Base-by-base conservation (phyloP, 2,329 filamentous ascomycete species). In the Cordyceps fumosorosea region DNA sequence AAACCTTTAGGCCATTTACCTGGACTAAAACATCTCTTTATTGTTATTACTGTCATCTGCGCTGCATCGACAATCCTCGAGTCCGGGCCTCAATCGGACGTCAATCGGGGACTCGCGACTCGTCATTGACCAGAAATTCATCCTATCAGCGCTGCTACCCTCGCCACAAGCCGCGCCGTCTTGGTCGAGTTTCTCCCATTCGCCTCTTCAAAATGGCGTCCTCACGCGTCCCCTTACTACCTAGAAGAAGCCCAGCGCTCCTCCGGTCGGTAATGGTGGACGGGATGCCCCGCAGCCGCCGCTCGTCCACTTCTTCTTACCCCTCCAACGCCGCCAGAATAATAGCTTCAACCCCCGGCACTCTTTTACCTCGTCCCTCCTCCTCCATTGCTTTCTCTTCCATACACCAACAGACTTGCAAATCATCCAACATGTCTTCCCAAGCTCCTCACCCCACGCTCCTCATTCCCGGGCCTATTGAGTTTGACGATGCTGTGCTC, bases 401-500 rank as follows among this genome's bases (percentile, higher is more conserved):
- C 42, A 57, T 59, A 63, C 65, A 65, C 57, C 61, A 60, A 59
- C 66, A 66, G 26, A 66, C 62, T 60, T 69, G 64, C 60, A 67
- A 68, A 45, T 61, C 62, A 45, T 65, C 71, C 72, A 79, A 72
- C 60, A 88, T 88, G 85, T 87, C 84, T 67, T 80, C 79, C 64
- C 85, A 88, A 69, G 80, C 84, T 61, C 75, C 80, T 56, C 85
- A 88, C 72, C 77, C 85, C 50, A 88, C 93, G 62, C 82, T 99
- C 77, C 86, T 99, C 78, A 98, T 99, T 72, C 95, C 95, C 56
- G 95, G 95, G 66, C 95, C 95, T 72, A 96, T 98, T 76, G 93
- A 98, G 80, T 97, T 97, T 73, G 93, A 97, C 75, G 93, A 98
- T 93, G 92, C 88, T 54, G 93, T 98, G 64, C 86, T 97, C 58